Conservation (phyloP, 2,329 filamentous ascomycete species). For the Penicillium expansum region DNA sequence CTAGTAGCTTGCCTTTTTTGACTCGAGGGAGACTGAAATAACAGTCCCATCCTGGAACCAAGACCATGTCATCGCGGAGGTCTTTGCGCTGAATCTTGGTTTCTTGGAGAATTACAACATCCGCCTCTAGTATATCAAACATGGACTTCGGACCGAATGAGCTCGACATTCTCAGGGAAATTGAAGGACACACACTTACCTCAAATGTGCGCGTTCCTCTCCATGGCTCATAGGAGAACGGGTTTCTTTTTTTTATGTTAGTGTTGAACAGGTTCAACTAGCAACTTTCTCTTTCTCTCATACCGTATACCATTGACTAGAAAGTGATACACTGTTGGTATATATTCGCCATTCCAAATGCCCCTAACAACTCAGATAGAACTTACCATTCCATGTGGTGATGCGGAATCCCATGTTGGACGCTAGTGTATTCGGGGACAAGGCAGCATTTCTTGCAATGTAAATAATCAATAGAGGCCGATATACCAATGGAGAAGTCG, state of each 20-base stretch:
- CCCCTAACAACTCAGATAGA: neutral
- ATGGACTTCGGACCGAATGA: constrained; percentile 60
- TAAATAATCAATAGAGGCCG: neutral
- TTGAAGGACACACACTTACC: constrained; percentile 42
- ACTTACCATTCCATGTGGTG: constrained; percentile 79
- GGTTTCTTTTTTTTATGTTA: constrained; percentile 58
- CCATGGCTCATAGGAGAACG: constrained; percentile 84
- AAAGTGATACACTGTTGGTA: constrained; percentile 24
- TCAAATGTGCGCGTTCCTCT: constrained; percentile 66
- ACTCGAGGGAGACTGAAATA: constrained; percentile 90
- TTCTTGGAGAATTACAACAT: constrained; percentile 94
- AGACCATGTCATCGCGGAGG: constrained; percentile 89
- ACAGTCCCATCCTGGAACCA: constrained; percentile 92
- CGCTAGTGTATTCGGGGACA: neutral
- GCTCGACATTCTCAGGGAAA: neutral
- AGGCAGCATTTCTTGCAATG: constrained; percentile 8
- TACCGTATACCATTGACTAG: constrained; percentile 77
- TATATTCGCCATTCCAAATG: neutral
- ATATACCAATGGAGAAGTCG: neutral
- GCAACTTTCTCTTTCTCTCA: constrained; percentile 1
- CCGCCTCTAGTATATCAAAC: constrained; percentile 89
- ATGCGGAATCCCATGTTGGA: constrained; percentile 70
- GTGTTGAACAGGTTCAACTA: neutral
- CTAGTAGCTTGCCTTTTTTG: constrained; percentile 69
- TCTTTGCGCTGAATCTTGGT: constrained; percentile 95